Evolutionary conservation across 164 flowering plant species (phyloP).

Genomic region (Nymphaea colorata): DNA sequence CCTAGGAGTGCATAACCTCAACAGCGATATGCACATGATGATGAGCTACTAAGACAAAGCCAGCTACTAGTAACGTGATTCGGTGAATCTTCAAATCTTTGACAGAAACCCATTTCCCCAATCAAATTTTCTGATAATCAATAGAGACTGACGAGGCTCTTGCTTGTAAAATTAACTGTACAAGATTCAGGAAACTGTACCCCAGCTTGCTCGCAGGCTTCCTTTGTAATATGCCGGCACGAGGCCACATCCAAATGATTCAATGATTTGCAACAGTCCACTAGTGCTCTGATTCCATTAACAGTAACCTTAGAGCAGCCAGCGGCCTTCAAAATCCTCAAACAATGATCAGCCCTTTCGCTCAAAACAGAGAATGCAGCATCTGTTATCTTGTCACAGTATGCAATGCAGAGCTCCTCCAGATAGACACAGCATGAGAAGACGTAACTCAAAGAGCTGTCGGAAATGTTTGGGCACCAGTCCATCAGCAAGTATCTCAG

Average conservation of each 20-base stretch:
- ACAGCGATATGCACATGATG: no score
- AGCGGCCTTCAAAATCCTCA: constrained; percentile 61
- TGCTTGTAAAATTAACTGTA: constrained; percentile 61
- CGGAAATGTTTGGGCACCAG: constrained; percentile 79
- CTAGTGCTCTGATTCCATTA: constrained; percentile 36
- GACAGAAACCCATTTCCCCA: no score
- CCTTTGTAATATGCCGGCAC: constrained; percentile 58
- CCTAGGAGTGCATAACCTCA: no score
- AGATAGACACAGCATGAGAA: constrained; percentile 46
- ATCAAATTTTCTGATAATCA: no score
- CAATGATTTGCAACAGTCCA: constrained; percentile 47
- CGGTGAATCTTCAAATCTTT: no score
- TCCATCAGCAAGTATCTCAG: constrained; percentile 73
- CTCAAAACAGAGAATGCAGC: constrained; percentile 46
- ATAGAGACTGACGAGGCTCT: background rate
- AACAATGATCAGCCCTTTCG: constrained; percentile 19
- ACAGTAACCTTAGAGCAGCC: constrained; percentile 79
- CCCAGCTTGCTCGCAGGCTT: constrained; percentile 64
- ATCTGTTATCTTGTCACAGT: constrained; percentile 85
- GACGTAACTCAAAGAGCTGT: constrained; percentile 47
- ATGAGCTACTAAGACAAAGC: no score
- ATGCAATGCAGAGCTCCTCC: constrained; percentile 70
- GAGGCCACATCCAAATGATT: constrained; percentile 82
- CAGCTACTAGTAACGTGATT: no score
- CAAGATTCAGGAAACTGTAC: constrained; percentile 57